Evolutionary conservation across 1,139 yeast genomes (phyloP), one percentile per base, ranked within the genome.

Genomic region (Geotrichum cucujoidarum): DNA sequence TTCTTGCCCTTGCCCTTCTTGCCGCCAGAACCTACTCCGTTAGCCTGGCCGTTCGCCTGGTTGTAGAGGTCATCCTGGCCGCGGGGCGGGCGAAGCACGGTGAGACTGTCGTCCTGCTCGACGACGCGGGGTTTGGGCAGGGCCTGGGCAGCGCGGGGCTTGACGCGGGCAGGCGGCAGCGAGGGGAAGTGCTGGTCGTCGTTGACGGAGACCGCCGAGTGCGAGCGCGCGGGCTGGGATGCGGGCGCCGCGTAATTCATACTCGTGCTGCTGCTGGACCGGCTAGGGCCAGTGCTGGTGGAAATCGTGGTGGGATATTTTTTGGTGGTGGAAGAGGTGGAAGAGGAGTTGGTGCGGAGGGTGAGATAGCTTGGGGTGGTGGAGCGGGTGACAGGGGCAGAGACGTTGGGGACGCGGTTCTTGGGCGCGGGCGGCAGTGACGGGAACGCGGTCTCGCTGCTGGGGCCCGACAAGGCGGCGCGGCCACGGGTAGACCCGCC

Each of bases 1-100:
- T 58, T 55, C 37, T 53, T 49, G 40, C 60, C 60, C 47, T 59
- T 55, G 13, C 43, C 43, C 48, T 53, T 53, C 27, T 50, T 40
- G 21, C 27, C 49, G 39, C 13, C 43, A 45, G 31, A 44, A 47
- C 20, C 33, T 20, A 31, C 27, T 29, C 39, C 36, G 18, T 17
- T 38, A 20, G 31, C n/a, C 8, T 35, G 21, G 36, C 24, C 17
- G 32, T 10, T 17, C 27, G 33, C 25, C 24, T 11, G 11, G n/a
- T 32, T 21, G 13, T 43, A 18, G 7, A 20, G 25, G 3, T 37
- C 47, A 20, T 43, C 40, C 2, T 32, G 34, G 11, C 11, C n/a
- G 14, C 43, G 21, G 22, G 50, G 17, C 32, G 52, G 47, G 16
- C 47, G 16, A 41, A 53, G 22, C 11, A 39, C 18, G 33, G 27